phyloP scores from a whole-genome alignment of 306 rosid species.

The Ammopiptanthus mongolicus region DNA sequence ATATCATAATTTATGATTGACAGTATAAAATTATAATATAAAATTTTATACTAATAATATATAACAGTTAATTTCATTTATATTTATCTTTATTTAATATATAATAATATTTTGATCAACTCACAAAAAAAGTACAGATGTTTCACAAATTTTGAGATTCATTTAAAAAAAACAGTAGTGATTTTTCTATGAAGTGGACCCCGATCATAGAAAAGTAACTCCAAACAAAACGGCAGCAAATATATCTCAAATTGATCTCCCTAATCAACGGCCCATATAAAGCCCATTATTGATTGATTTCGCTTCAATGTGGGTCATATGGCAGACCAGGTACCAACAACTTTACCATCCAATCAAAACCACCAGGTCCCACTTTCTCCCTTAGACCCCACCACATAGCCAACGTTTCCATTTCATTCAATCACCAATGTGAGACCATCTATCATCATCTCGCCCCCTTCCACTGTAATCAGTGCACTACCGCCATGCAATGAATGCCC shows the following conservation, averaged over 20 bases:
- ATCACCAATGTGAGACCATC: constrained; percentile 7
- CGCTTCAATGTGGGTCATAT: constrained; percentile 11
- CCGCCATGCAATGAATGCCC: neutral
- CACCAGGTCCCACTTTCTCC: constrained; percentile 7
- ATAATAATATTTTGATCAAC: too few relatives aligned
- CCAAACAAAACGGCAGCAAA: neutral
- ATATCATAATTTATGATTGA: too few relatives aligned
- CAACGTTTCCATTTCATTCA: neutral
- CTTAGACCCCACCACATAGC: neutral
- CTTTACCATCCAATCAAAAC: constrained; percentile 18
- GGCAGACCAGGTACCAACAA: constrained; percentile 22
- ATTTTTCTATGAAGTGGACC: neutral
- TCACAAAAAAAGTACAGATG: too few relatives aligned
- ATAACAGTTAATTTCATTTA: too few relatives aligned
- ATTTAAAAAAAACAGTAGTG: too few relatives aligned
- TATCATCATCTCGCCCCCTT: constrained; percentile 12
- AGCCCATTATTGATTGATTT: constrained; percentile 12
- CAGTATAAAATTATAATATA: too few relatives aligned
- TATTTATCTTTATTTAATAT: too few relatives aligned
- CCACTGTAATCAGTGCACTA: constrained; percentile 9
- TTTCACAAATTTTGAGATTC: too few relatives aligned
- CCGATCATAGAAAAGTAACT: neutral
- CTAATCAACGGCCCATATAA: constrained; percentile 20
- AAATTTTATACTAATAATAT: too few relatives aligned
- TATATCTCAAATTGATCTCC: neutral